These are phyloP conservation scores for Clarireedia homoeocarpa DNA, from an alignment of 2,329 filamentous ascomycete genomes.

Conservation along the genomic window DNA sequence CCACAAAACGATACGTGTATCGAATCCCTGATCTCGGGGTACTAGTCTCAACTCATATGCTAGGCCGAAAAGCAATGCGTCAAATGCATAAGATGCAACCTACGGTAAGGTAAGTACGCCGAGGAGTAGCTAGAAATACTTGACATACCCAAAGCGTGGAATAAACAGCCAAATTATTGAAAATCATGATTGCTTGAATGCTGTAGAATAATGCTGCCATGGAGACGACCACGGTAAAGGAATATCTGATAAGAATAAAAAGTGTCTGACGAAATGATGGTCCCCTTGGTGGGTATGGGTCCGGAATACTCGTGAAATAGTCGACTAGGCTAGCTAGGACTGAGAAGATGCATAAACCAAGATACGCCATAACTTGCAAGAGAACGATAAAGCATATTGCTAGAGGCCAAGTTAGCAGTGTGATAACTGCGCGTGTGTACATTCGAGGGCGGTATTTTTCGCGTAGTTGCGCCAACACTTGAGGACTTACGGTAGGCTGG, in stretches of 20 bases:
- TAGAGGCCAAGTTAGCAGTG: conserved; percentile 18
- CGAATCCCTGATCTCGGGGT: conserved; percentile 12
- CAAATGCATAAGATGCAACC: conserved; percentile 25
- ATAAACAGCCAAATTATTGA: conserved; percentile 21
- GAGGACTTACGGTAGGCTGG: conserved; percentile 3
- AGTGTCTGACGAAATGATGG: not conserved
- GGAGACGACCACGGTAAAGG: not conserved
- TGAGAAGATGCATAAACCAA: conserved; percentile 10
- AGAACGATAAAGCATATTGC: conserved; percentile 23
- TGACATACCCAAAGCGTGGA: conserved; percentile 22
- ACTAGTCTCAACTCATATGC: conserved; percentile 13
- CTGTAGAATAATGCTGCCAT: conserved; percentile 3
- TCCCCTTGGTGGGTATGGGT: not conserved
- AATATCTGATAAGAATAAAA: conserved; percentile 1
- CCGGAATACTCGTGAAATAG: conserved; percentile 9
- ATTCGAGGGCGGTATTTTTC: not conserved
- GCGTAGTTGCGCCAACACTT: not conserved
- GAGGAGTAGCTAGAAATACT: not conserved
- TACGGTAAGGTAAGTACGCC: conserved; percentile 11
- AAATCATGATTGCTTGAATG: conserved; percentile 18
- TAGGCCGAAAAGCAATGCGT: conserved; percentile 21
- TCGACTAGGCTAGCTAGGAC: conserved; percentile 10
- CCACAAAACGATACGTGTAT: conserved; percentile 11
- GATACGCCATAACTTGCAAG: conserved; percentile 21
- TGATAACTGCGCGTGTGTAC: not conserved